Percentiles rank a stretch among this genome's conserved stretches.
phyloP scores from a whole-genome alignment of 2,329 filamentous ascomycete species.

The Xylariales sp. region DNA sequence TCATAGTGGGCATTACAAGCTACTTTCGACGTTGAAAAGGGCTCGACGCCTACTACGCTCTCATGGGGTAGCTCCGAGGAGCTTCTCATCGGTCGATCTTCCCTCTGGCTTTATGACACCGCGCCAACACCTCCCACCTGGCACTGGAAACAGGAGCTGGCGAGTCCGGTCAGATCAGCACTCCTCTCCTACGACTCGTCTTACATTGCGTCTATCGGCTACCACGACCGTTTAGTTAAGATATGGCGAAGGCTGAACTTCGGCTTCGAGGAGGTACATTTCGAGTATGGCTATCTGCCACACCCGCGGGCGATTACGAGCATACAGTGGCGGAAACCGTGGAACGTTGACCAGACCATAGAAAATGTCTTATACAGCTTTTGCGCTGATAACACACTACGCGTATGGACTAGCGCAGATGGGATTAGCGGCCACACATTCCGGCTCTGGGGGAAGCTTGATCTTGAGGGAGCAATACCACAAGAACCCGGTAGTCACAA shows the following conservation, averaged over 20 bases:
- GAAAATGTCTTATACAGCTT: slow-evolving; percentile 93
- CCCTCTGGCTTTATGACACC: slow-evolving; percentile 74
- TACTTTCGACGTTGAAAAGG: slow-evolving; percentile 64
- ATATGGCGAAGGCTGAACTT: slow-evolving; percentile 91
- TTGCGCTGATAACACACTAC: slow-evolving; percentile 81
- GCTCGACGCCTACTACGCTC: slow-evolving; percentile 63
- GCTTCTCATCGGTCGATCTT: slow-evolving; percentile 79
- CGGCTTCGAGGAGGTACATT: slow-evolving; percentile 82
- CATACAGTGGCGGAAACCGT: slow-evolving; percentile 85
- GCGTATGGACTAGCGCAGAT: slow-evolving; percentile 86
- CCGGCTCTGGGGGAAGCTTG: slow-evolving; percentile 82
- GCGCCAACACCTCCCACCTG: slow-evolving; percentile 61
- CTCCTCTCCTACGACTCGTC: slow-evolving; percentile 87
- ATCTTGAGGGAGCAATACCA: slow-evolving; percentile 78
- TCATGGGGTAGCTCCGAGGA: slow-evolving; percentile 93
- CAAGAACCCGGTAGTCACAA: slow-evolving; percentile 41
- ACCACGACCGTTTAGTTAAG: slow-evolving; percentile 86
- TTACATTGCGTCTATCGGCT: slow-evolving; percentile 84
- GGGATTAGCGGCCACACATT: slow-evolving; percentile 77
- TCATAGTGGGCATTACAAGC: slow-evolving; percentile 73
- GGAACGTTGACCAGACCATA: slow-evolving; percentile 79
- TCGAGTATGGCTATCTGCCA: slow-evolving; percentile 90
- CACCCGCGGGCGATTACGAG: slow-evolving; percentile 85
- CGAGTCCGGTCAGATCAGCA: slow-evolving; percentile 79
- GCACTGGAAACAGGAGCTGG: slow-evolving; percentile 80